Percentiles rank a stretch among this genome's conserved stretches.
Evolutionary conservation across 1,139 yeast genomes (phyloP).

Genomic region (Candida sanyaensis): DNA sequence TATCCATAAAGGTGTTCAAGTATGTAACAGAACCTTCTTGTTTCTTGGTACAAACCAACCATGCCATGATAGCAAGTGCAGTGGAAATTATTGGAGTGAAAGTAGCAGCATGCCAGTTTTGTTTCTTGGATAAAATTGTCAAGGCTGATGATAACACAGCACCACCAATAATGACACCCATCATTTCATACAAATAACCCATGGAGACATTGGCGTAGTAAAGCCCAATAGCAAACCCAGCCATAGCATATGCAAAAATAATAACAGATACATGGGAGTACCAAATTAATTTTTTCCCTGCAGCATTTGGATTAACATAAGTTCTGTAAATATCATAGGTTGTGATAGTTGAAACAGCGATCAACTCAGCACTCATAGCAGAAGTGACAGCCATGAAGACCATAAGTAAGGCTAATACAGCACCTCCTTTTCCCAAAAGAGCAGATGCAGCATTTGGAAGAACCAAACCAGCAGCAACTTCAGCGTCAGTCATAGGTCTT

Average conservation of each 20-base stretch:
- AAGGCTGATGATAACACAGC: constrained; percentile 80
- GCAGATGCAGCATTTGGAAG: constrained; percentile 88
- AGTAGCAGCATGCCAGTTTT: constrained; percentile 62
- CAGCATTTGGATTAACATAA: constrained; percentile 76
- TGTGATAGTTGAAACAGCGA: constrained; percentile 81
- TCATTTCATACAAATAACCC: constrained; percentile 84
- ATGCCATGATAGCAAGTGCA: constrained; percentile 59
- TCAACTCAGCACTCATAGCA: constrained; percentile 84
- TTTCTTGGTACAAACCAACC: constrained; percentile 63
- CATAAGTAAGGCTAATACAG: constrained; percentile 73
- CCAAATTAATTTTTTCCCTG: constrained; percentile 67
- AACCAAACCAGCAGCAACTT: constrained; percentile 78
- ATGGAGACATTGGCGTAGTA: constrained; percentile 80
- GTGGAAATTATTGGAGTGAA: constrained; percentile 66
- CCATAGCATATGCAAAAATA: constrained; percentile 68
- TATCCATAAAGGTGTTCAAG: constrained; percentile 69
- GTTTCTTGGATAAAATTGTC: constrained; percentile 68
- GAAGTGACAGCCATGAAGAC: constrained; percentile 83
- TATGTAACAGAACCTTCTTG: constrained; percentile 57
- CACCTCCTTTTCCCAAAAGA: constrained; percentile 83
- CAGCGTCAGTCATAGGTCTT: constrained; percentile 58
- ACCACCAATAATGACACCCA: constrained; percentile 86
- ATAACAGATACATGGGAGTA: constrained; percentile 70
- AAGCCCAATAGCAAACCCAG: constrained; percentile 80
- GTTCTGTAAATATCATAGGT: constrained; percentile 84